These are phyloP conservation scores for Diaporthe sp. DNA, from an alignment of 2,329 filamentous ascomycete genomes.

Conservation along the genomic window DNA sequence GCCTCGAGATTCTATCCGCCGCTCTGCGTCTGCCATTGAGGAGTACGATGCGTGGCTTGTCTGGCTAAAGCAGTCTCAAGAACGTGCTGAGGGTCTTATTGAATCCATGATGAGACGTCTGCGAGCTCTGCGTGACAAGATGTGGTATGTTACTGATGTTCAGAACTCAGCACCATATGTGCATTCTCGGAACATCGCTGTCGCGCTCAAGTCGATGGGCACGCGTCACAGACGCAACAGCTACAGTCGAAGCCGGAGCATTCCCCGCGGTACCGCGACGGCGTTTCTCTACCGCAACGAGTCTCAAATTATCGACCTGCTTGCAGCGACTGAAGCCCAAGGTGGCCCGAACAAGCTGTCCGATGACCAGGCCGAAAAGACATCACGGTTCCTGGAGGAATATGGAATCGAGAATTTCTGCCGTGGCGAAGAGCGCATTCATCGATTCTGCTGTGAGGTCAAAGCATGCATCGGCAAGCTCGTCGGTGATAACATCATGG, in stretches of 20 bases:
- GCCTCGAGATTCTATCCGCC: constrained; percentile 77
- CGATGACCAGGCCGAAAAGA: constrained; percentile 94
- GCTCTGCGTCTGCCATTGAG: constrained; percentile 80
- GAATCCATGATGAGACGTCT: constrained; percentile 82
- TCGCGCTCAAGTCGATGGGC: constrained; percentile 93
- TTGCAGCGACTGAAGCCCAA: constrained; percentile 85
- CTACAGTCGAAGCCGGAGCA: constrained; percentile 63
- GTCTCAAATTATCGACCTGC: constrained; percentile 86
- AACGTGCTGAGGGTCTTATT: constrained; percentile 80
- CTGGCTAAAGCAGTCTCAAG: constrained; percentile 86
- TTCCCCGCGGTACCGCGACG: constrained; percentile 59
- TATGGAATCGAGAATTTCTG: constrained; percentile 93
- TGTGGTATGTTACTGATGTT: constrained; percentile 98
- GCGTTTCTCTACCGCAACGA: constrained; percentile 84
- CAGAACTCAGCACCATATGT: constrained; percentile 91
- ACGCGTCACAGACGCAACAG: constrained; percentile 70
- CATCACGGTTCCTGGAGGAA: constrained; percentile 84
- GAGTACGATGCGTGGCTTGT: constrained; percentile 87
- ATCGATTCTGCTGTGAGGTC: constrained; percentile 92
- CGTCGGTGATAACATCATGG: constrained; percentile 85
- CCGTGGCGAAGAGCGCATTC: constrained; percentile 93
- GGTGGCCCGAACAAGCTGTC: constrained; percentile 95
- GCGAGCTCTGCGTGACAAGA: constrained; percentile 88
- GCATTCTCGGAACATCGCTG: constrained; percentile 86
- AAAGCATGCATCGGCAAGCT: constrained; percentile 88